These are phyloP conservation scores for Colletotrichum gloeosporioides DNA, from an alignment of 2,329 filamentous ascomycete species.

Conservation along the genomic window DNA sequence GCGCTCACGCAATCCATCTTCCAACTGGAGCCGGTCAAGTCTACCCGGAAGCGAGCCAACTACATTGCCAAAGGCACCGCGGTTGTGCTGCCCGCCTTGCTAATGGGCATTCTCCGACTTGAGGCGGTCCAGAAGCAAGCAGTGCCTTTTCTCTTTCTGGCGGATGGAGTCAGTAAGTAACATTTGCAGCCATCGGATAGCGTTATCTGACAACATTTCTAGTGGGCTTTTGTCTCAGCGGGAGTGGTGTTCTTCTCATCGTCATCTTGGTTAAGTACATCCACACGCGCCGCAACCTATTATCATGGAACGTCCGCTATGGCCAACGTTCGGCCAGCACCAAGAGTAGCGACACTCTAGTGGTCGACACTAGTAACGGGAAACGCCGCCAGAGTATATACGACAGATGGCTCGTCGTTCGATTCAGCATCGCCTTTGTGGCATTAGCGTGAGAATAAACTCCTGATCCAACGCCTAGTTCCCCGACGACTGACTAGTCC, in stretches of 20 bases:
- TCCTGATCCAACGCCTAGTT: background rate
- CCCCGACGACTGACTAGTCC: background rate
- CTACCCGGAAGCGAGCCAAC: conserved; percentile 28
- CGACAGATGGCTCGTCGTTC: conserved; percentile 48
- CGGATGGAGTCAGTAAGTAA: conserved; percentile 42
- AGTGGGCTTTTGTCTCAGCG: conserved; percentile 45
- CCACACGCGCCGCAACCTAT: conserved; percentile 35
- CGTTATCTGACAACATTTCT: background rate
- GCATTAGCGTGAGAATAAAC: conserved; percentile 38
- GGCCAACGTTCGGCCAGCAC: conserved; percentile 26
- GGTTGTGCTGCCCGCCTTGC: conserved; percentile 38
- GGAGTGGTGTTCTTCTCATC: conserved; percentile 40
- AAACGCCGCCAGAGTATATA: conserved; percentile 39
- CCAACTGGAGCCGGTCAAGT: conserved; percentile 32
- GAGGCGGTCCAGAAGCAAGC: conserved; percentile 30
- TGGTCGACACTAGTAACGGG: conserved; percentile 1
- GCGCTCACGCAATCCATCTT: conserved; percentile 40
- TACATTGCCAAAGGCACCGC: conserved; percentile 37
- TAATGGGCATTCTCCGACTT: conserved; percentile 37
- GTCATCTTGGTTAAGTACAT: conserved; percentile 47
- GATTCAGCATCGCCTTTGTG: conserved; percentile 49
- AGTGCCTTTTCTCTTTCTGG: conserved; percentile 36
- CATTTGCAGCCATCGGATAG: background rate
- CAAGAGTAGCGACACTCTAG: conserved; percentile 12
- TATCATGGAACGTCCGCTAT: conserved; percentile 36